These are phyloP conservation scores for Umbelopsis vinacea DNA, from an alignment of 192 early-diverging fungal genomes.

Conservation along the genomic window DNA sequence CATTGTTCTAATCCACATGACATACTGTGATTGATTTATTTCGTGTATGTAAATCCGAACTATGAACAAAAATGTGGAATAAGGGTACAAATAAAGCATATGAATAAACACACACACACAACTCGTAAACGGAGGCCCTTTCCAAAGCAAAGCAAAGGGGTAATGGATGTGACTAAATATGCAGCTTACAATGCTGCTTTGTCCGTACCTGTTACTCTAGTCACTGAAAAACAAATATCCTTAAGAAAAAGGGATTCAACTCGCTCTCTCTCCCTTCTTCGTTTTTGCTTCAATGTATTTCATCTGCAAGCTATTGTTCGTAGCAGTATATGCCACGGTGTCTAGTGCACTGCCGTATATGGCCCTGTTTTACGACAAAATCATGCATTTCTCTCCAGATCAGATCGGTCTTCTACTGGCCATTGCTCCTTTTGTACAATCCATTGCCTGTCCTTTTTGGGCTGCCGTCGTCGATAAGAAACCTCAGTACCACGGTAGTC, in stretches of 20 bases:
- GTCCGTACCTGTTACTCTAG: no score
- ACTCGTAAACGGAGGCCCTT: no score
- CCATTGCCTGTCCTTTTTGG: slow-evolving; percentile 46
- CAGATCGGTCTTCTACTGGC: slow-evolving; percentile 42
- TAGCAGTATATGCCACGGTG: slow-evolving; percentile 30
- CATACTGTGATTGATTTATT: no score
- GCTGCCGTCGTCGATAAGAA: slow-evolving; percentile 36
- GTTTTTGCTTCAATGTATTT: slow-evolving; percentile 13
- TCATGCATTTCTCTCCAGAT: slow-evolving; percentile 28
- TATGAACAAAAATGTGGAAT: no score
- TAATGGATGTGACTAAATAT: no score
- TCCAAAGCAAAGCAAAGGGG: no score
- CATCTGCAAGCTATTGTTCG: slow-evolving; percentile 35
- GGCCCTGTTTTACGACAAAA: slow-evolving; percentile 34
- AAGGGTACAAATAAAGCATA: no score
- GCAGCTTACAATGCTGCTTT: no score
- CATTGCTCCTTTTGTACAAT: slow-evolving; percentile 45
- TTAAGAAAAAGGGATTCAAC: background rate
- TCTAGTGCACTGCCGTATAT: slow-evolving; percentile 36
- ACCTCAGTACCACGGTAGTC: slow-evolving; percentile 31
- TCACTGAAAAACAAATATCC: no score
- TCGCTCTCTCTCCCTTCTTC: background rate
- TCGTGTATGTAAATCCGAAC: no score
- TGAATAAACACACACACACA: no score
- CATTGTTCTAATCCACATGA: no score